These are phyloP conservation scores for Geranium rotundifolium DNA, from an alignment of 345 rosid species.

Conservation along the genomic window DNA sequence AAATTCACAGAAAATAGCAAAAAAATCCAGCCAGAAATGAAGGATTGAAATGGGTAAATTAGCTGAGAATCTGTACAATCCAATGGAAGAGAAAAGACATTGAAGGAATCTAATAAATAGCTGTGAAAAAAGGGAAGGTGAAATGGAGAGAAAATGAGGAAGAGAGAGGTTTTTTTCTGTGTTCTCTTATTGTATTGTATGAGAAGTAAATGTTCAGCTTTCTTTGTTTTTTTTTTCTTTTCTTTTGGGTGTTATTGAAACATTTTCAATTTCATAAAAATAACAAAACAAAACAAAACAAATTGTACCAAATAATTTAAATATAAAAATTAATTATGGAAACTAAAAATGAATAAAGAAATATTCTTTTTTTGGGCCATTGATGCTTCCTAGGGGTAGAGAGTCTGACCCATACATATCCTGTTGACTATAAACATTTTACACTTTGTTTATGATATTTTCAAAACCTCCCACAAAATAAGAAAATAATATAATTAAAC, in stretches of 20 bases:
- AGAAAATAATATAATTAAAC: too few relatives aligned
- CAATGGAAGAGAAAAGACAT: conserved; percentile 40
- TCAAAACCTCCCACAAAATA: too few relatives aligned
- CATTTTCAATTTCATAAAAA: not conserved
- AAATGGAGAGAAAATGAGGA: conserved; percentile 17
- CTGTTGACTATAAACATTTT: conserved; percentile 46
- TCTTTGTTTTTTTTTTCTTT: conserved; percentile 8
- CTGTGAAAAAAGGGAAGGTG: conserved; percentile 28
- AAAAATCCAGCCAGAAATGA: conserved; percentile 15
- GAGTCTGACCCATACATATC: conserved; percentile 18
- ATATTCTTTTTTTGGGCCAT: not conserved
- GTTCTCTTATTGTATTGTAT: conserved; percentile 12
- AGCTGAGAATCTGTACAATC: conserved; percentile 48
- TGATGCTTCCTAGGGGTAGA: conserved; percentile 3
- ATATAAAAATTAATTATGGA: not conserved
- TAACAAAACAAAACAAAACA: too few relatives aligned
- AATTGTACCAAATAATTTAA: too few relatives aligned
- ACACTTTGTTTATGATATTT: not conserved
- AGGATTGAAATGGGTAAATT: conserved; percentile 22
- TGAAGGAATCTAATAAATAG: conserved; percentile 68
- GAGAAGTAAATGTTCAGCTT: conserved; percentile 24
- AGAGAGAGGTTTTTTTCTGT: conserved; percentile 5
- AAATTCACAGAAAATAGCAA: conserved; percentile 9
- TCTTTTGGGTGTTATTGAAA: not conserved
- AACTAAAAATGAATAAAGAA: not conserved